A percentile compares a stretch with the other conserved stretches of the same genome.
phyloP scores from a whole-genome alignment of 2,329 filamentous ascomycete genomes.

The Neodidymelliopsis sp. region DNA sequence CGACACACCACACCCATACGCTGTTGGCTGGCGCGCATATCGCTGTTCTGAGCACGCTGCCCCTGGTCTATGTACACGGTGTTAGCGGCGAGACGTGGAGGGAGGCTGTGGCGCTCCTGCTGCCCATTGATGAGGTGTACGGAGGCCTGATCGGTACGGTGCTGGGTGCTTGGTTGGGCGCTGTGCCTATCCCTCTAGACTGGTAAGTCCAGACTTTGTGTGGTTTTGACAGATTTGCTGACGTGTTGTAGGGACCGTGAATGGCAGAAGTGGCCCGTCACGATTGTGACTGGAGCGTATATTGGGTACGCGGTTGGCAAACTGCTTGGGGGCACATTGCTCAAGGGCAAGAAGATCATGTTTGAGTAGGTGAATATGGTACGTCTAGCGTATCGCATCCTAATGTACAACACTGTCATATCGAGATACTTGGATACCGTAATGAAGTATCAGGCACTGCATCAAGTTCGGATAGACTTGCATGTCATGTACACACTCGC shows the following conservation, averaged over 20 bases:
- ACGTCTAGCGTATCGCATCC: not conserved
- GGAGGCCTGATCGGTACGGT: constrained; percentile 80
- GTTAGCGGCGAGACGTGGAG: constrained; percentile 75
- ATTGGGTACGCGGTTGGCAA: constrained; percentile 78
- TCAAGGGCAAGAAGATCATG: constrained; percentile 56
- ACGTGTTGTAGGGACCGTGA: constrained; percentile 75
- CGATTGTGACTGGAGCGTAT: constrained; percentile 84
- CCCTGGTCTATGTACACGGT: constrained; percentile 85
- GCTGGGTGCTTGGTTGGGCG: constrained; percentile 89
- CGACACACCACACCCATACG: constrained; percentile 81
- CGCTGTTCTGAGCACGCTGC: constrained; percentile 77
- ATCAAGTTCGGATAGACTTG: not conserved
- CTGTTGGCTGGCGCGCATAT: constrained; percentile 82
- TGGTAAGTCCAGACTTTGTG: constrained; percentile 63
- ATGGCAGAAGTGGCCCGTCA: constrained; percentile 98
- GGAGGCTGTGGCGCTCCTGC: constrained; percentile 70
- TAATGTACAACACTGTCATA: not conserved
- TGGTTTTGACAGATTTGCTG: constrained; percentile 13
- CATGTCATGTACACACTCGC: not conserved
- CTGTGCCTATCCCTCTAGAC: constrained; percentile 93
- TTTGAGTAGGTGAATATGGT: constrained; percentile 41
- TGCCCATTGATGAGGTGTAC: constrained; percentile 84
- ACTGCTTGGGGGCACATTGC: constrained; percentile 60
- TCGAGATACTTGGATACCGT: not conserved
- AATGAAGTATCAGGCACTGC: not conserved